Percentiles rank a stretch among this genome's conserved stretches.
These are phyloP conservation scores for Polytrichum commune DNA, from an alignment of 225 moss, liverwort and hornwort species.

Conservation along the genomic window DNA sequence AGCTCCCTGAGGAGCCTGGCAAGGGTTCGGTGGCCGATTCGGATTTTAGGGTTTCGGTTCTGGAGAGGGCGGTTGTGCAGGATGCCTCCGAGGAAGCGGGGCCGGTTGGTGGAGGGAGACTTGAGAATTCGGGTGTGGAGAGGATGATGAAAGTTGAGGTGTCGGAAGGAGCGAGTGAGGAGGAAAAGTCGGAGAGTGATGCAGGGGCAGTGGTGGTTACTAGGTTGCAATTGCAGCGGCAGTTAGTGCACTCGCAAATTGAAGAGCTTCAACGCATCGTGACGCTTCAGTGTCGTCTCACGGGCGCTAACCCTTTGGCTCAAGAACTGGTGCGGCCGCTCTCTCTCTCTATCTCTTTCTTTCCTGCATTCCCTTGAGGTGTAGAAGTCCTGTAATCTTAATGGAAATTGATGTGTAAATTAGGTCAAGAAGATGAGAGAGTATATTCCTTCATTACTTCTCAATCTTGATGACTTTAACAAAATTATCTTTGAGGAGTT, in stretches of 20 bases:
- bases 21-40: background rate
- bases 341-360: background rate
- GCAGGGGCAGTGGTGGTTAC: constrained; percentile 25
- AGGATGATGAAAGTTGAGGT: constrained; percentile 11
- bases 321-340: constrained; percentile 71
- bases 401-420: background rate
- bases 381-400: background rate
- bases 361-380: constrained; percentile 8
- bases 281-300: constrained; percentile 59
- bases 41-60: constrained; percentile 3
- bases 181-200: constrained; percentile 26
- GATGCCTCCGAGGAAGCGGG: background rate
- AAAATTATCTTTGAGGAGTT: too few relatives aligned
- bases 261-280: constrained; percentile 71
- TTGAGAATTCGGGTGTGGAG: background rate
- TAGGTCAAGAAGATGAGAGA: background rate
- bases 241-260: constrained; percentile 60
- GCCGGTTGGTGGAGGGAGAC: too few relatives aligned
- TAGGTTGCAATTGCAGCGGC: constrained; percentile 65
- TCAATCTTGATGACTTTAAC: too few relatives aligned
- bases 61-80: background rate
- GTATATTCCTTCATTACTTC: too few relatives aligned
- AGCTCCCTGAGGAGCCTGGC: too few relatives aligned
- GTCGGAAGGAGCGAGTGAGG: constrained; percentile 26
- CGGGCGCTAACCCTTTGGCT: constrained; percentile 70